Evolutionary conservation across 805 yeast species (phyloP).

Genomic region (Wickerhamiella slavikovae): DNA sequence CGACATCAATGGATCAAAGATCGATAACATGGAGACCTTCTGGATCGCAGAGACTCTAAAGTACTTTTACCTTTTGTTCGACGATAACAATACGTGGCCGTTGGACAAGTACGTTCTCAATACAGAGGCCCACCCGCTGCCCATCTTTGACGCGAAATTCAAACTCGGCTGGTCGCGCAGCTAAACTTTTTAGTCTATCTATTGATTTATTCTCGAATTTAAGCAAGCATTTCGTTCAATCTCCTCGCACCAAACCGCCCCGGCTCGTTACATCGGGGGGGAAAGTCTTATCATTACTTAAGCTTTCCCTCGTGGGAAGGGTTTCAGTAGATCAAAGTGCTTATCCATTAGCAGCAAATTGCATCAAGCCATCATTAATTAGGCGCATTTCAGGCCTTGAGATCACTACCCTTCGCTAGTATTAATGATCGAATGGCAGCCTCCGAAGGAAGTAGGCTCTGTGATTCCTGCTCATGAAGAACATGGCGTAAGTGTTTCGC

Average conservation of each 20-base stretch:
- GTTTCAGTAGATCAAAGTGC: no score
- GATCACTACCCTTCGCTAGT: no score
- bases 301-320: no score
- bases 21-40: conserved; percentile 26
- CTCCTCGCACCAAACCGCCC: no score
- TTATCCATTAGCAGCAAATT: no score
- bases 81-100: conserved; percentile 22
- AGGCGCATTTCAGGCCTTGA: no score
- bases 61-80: conserved; percentile 30
- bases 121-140: conserved; percentile 44
- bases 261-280: background rate
- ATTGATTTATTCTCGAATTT: no score
- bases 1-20: conserved; percentile 12
- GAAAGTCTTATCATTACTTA: background rate
- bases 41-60: conserved; percentile 43
- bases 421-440: conserved; percentile 6
- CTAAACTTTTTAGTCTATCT: background rate
- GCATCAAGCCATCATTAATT: no score
- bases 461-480: conserved; percentile 78
- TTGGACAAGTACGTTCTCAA: conserved; percentile 37
- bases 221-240: no score
- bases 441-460: conserved; percentile 39
- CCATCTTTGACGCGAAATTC: conserved; percentile 3
- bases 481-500: conserved; percentile 86
- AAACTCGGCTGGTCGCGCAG: conserved; percentile 3